These are phyloP conservation scores for Asterophora lycoperdoides DNA, from an alignment of 768 basidiomycete genomes.

Conservation along the genomic window DNA sequence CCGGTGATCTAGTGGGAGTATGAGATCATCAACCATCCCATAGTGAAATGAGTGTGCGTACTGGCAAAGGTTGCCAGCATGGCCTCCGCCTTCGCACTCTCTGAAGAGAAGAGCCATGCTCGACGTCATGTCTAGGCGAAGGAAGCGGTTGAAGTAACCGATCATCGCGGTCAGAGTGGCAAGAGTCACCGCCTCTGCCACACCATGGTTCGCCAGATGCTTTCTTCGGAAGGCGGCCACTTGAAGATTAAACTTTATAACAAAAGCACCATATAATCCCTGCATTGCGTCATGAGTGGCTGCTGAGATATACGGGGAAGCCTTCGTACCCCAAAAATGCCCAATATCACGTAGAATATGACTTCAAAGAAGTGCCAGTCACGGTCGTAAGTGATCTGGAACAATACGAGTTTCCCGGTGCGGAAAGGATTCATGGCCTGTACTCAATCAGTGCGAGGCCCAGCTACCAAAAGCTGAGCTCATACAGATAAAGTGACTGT, in stretches of 20 bases:
- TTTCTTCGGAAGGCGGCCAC: conserved; percentile 93
- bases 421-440: conserved; percentile 98
- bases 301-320: conserved; percentile 5
- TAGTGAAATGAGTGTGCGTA: conserved; percentile 39
- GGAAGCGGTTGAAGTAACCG: conserved; percentile 91
- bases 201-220: conserved; percentile 75
- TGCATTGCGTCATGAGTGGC: conserved; percentile 27
- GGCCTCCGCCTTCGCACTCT: conserved; percentile 94
- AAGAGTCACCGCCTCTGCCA: conserved; percentile 84
- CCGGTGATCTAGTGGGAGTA: conserved; percentile 54
- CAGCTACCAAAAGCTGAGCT: conserved; percentile 17
- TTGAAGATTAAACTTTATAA: conserved; percentile 96
- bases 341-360: conserved; percentile 91
- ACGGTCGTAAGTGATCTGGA: conserved; percentile 95
- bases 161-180: conserved; percentile 88
- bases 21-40: neutral
- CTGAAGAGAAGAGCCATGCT: conserved; percentile 92
- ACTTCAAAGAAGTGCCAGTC: conserved; percentile 99
- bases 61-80: conserved; percentile 89
- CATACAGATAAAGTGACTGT: conserved; percentile 92
- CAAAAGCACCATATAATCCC: conserved; percentile 96
- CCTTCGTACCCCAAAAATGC: conserved; percentile 83
- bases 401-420: conserved; percentile 95
- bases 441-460: conserved; percentile 1
- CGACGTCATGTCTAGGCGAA: conserved; percentile 97